Base-by-base conservation (phyloP, 768 basidiomycete genomes). In the Suillus brevipes region DNA sequence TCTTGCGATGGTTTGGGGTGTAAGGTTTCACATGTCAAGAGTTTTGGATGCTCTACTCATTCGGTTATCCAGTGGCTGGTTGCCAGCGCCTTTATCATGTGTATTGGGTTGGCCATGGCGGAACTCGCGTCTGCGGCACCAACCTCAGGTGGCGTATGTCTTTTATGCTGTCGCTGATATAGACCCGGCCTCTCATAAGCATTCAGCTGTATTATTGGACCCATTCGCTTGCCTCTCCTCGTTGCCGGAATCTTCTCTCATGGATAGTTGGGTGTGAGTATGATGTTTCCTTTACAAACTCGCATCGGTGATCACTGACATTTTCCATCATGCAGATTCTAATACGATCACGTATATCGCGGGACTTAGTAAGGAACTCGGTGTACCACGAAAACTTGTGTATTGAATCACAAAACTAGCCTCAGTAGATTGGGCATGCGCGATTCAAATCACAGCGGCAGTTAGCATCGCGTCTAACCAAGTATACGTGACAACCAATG, bases 91-190 rank as follows among this genome's bases (percentile, higher is more conserved):
- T 87, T 90, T 73, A 86, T 91, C 61, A 71, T 89, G 8, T 79
- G 82, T 37, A 83, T 91, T 28, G 89, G 87, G 4, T 74, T 90
- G 70, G 79, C 88, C 25, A 85, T 92, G 84, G 89, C 85, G 1
- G 89, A 91, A 69, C 79, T 90, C 13, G 89, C 84, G 2, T 89
- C 87, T 28, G 86, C 87, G 4, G 88, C 87, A 4, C 90, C 89
- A 4, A 91, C 90, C 2, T 89, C 89, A 25, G 89, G 89, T 67
- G 89, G 89, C 16, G 87, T 88, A 69, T 40, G 81, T 70, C 59
- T 3, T 20, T 38, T 1, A 53, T 61, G n/a, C 47, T 10, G 8
- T 40, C 10, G 6, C 60, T 31, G 4, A 36, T 18, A 9, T 12
- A 47, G n/a, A 40, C 0, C 23, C 23, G n/a, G 25, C 37, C 38